These are phyloP conservation scores for Globisporangium spiculum DNA, from an alignment of 352 stramenopile species.

Conservation along the genomic window DNA sequence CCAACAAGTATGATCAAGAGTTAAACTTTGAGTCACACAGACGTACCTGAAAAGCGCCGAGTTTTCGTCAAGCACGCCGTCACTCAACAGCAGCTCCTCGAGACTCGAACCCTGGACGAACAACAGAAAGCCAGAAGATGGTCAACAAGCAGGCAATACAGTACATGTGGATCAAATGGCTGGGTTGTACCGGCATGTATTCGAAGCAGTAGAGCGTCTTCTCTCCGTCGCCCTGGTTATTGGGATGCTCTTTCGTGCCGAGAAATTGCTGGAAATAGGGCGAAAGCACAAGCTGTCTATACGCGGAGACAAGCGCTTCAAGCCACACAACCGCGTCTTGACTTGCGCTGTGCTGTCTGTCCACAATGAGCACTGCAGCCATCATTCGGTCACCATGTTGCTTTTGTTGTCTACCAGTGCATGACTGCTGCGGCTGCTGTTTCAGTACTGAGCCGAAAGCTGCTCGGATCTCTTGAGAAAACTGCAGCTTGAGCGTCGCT, in stretches of 20 bases:
- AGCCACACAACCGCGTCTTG: neutral
- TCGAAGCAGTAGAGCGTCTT: constrained; percentile 10
- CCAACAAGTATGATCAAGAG: neutral
- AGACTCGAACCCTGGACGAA: neutral
- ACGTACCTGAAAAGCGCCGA: constrained; percentile 8
- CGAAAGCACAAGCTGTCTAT: constrained; percentile 3
- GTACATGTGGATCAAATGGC: neutral
- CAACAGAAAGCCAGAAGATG: neutral
- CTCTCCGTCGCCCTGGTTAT: neutral
- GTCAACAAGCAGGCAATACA: neutral
- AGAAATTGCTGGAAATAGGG: constrained; percentile 11
- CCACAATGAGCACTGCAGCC: constrained; percentile 5
- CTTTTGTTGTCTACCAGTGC: neutral
- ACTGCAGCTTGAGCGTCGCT: neutral
- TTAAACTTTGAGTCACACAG: neutral
- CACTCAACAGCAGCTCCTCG: constrained; percentile 1
- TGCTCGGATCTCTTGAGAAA: constrained; percentile 1
- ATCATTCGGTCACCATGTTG: neutral
- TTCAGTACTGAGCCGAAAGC: neutral
- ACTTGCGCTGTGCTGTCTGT: neutral
- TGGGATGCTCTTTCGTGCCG: constrained; percentile 1
- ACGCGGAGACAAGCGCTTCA: neutral
- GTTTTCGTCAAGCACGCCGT: constrained; percentile 4
- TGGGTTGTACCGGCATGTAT: neutral
- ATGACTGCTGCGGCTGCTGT: neutral